A percentile compares a stretch with the other conserved stretches of the same genome.
These are phyloP conservation scores for Gymnopus androsaceus DNA, from an alignment of 1,284 basidiomycete species.

Conservation along the genomic window DNA sequence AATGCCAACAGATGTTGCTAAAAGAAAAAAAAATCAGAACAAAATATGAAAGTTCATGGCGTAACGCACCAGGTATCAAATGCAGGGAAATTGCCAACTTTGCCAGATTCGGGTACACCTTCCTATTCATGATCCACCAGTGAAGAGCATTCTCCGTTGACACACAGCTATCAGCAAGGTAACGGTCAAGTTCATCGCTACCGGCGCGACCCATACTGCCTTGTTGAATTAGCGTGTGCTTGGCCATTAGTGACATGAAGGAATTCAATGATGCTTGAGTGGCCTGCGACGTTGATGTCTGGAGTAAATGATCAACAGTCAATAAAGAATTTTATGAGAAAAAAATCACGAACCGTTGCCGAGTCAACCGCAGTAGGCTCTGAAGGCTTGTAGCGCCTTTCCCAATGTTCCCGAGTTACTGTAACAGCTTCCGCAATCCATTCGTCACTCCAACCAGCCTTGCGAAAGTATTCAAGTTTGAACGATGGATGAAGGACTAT, in stretches of 20 bases:
- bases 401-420: not conserved
- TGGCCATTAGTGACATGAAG: not conserved
- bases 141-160: not conserved
- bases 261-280: not conserved
- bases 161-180: not conserved
- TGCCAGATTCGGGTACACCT: not conserved
- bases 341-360: not conserved
- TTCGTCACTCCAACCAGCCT: not conserved
- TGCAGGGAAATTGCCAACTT: not conserved
- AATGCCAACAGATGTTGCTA: no score
- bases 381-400: not conserved
- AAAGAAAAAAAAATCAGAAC: not conserved
- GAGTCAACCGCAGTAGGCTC: not conserved
- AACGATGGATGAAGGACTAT: not conserved
- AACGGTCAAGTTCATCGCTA: constrained; percentile 1
- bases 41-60: no score
- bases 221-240: not conserved
- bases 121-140: not conserved
- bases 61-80: not conserved
- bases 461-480: constrained; percentile 1
- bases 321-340: not conserved
- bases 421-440: not conserved
- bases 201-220: not conserved
- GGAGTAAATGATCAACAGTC: not conserved
- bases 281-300: not conserved